A percentile compares a stretch with the other conserved stretches of the same genome.
Evolutionary conservation across 768 basidiomycete genomes (phyloP).

Genomic region (Hydnomerulius pinastri): DNA sequence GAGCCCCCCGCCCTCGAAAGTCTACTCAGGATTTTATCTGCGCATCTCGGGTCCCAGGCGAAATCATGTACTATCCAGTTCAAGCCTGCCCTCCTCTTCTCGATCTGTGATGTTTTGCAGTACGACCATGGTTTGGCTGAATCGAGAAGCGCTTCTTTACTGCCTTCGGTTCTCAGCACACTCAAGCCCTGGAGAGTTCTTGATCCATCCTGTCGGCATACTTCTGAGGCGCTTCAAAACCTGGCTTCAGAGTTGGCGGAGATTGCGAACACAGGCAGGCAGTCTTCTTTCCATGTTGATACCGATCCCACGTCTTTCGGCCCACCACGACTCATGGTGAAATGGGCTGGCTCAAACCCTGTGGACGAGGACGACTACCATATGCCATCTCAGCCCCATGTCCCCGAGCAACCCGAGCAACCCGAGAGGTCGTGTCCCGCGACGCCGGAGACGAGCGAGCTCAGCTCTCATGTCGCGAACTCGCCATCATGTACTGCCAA

Average conservation of each 20-base stretch:
- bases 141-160: conserved; percentile 3
- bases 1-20: conserved; percentile 11
- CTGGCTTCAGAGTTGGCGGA: conserved; percentile 24
- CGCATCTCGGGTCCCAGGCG: conserved; percentile 6
- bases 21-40: conserved; percentile 16
- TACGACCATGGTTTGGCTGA: neutral
- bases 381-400: conserved; percentile 6
- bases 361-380: conserved; percentile 2
- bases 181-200: conserved; percentile 28
- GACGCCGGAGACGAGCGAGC: neutral
- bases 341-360: conserved; percentile 17
- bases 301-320: neutral
- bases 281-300: neutral
- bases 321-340: conserved; percentile 15
- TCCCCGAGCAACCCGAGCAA: conserved; percentile 2
- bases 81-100: conserved; percentile 21
- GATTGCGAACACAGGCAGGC: conserved; percentile 4
- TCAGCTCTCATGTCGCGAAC: conserved; percentile 2
- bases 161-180: conserved; percentile 24
- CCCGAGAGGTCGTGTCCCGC: neutral
- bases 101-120: conserved; percentile 23
- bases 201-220: conserved; percentile 14
- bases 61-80: conserved; percentile 1
- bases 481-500: conserved; percentile 17
- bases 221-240: conserved; percentile 8